A percentile compares a stretch with the other conserved stretches of the same genome.
These are phyloP conservation scores for Talaromyces proteolyticus DNA, from an alignment of 495 filamentous ascomycete species.

Conservation along the genomic window DNA sequence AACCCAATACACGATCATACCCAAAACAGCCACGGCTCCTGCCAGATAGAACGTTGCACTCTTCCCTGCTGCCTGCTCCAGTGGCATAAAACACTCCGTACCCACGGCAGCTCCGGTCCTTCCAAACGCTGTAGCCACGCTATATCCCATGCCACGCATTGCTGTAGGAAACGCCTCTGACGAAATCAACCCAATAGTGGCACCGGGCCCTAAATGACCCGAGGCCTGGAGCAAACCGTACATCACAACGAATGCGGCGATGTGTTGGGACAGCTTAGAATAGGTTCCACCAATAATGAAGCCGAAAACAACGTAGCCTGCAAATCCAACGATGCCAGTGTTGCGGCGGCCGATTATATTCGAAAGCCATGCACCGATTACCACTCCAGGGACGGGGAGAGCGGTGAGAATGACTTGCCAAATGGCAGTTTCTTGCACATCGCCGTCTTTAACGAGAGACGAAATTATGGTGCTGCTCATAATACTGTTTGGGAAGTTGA, in stretches of 20 bases:
- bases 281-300: conserved; percentile 30
- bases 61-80: conserved; percentile 19
- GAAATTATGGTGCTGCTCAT: conserved; percentile 36
- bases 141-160: conserved; percentile 30
- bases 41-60: conserved; percentile 28
- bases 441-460: conserved; percentile 22
- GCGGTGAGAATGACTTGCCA: conserved; percentile 32
- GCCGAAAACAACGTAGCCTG: conserved; percentile 25
- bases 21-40: conserved; percentile 22
- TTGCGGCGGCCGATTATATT: conserved; percentile 25
- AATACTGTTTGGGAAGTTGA: conserved; percentile 31
- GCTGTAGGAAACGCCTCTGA: conserved; percentile 29
- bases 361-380: conserved; percentile 26
- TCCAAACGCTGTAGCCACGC: conserved; percentile 28
- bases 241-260: conserved; percentile 30
- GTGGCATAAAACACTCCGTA: conserved; percentile 27
- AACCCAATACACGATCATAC: conserved; percentile 23
- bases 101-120: conserved; percentile 28
- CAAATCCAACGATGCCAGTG: conserved; percentile 28
- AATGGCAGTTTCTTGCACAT: conserved; percentile 25
- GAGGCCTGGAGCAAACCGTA: conserved; percentile 29
- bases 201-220: conserved; percentile 30
- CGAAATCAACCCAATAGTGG: conserved; percentile 27
- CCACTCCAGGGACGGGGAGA: conserved; percentile 28
- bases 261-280: conserved; percentile 18